phyloP scores from a whole-genome alignment of 345 rosid genomes.

The Cardamine resedifolia region DNA sequence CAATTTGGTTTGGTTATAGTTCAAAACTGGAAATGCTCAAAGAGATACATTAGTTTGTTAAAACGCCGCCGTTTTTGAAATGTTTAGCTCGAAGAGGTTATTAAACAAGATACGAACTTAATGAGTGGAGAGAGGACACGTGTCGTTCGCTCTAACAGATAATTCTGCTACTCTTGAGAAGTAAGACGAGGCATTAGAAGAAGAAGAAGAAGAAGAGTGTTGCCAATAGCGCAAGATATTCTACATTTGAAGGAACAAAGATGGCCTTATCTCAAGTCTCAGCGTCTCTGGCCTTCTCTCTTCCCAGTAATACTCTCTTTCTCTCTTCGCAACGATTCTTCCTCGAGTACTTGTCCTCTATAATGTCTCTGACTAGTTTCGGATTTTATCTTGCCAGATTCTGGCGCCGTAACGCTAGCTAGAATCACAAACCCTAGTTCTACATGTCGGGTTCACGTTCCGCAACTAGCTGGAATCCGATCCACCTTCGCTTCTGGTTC shows the following conservation, averaged over 20 bases:
- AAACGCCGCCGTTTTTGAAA: neutral
- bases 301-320: conserved; percentile 48
- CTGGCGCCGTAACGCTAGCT: conserved; percentile 32
- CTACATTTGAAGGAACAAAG: neutral
- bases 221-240: neutral
- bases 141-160: conserved; percentile 28
- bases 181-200: conserved; percentile 11
- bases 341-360: conserved; percentile 1
- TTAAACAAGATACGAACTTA: conserved; percentile 23
- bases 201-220: neutral
- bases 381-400: conserved; percentile 41
- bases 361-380: conserved; percentile 23
- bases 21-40: neutral
- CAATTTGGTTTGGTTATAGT: neutral
- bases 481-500: conserved; percentile 61
- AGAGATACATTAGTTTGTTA: neutral
- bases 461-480: conserved; percentile 36
- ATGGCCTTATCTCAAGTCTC: conserved; percentile 71
- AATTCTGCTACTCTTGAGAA: conserved; percentile 23
- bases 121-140: conserved; percentile 37
- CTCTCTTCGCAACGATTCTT: neutral
- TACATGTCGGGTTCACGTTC: conserved; percentile 37
- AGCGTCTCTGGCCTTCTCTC: conserved; percentile 53
- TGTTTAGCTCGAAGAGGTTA: neutral
- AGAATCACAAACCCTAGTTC: conserved; percentile 26